phyloP scores from a whole-genome alignment of 2,329 filamentous ascomycete species.

The Aspergillus sergii region DNA sequence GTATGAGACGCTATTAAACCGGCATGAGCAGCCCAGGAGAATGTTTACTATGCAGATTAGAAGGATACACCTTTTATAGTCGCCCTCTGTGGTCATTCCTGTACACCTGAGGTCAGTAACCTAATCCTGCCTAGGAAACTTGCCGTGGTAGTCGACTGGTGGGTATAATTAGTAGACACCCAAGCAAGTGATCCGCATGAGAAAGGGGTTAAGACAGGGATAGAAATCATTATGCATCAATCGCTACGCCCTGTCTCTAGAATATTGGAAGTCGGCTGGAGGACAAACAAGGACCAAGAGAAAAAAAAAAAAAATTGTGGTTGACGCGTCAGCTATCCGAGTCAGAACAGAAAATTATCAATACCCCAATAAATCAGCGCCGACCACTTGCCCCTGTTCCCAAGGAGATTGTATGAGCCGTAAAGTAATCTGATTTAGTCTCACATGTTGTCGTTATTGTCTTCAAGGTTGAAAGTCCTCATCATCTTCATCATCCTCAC shows the following conservation, averaged over 20 bases:
- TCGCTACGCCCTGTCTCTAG: neutral
- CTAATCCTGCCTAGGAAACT: neutral
- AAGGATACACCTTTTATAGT: neutral
- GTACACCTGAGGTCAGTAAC: neutral
- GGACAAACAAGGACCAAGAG: neutral
- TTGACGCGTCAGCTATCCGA: neutral
- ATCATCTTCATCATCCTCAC: slow-evolving; percentile 62
- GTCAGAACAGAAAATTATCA: slow-evolving; percentile 3
- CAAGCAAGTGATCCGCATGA: neutral
- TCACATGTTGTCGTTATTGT: slow-evolving; percentile 44
- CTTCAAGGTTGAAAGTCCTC: slow-evolving; percentile 41
- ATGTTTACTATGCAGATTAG: neutral
- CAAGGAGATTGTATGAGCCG: slow-evolving; percentile 12
- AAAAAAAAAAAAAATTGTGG: neutral
- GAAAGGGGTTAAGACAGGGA: neutral
- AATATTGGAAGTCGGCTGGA: neutral
- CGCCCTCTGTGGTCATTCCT: neutral
- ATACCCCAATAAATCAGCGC: slow-evolving; percentile 24
- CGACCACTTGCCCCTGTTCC: slow-evolving; percentile 18
- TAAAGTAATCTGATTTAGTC: slow-evolving; percentile 31
- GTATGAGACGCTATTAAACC: neutral
- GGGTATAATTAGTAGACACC: neutral
- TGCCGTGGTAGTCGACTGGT: too few relatives aligned
- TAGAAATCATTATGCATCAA: neutral
- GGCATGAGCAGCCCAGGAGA: neutral